phyloP scores from a whole-genome alignment of 2,329 filamentous ascomycete genomes.

The Apiospora arundinis region DNA sequence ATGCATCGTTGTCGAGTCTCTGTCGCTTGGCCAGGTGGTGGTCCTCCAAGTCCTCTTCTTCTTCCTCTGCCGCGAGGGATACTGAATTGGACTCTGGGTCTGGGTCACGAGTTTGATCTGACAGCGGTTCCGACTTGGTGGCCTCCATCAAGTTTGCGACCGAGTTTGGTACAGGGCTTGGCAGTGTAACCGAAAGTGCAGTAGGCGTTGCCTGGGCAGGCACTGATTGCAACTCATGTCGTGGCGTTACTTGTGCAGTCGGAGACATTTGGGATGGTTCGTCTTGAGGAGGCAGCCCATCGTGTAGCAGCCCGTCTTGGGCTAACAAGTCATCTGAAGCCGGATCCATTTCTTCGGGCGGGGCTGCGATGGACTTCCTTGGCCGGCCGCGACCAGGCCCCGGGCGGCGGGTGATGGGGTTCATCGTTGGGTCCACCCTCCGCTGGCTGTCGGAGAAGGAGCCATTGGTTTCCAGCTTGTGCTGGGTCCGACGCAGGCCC shows the following conservation, averaged over 20 bases:
- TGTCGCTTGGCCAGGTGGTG: conserved; percentile 41
- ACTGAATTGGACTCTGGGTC: conserved; percentile 3
- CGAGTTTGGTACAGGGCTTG: background rate
- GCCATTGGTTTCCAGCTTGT: conserved; percentile 52
- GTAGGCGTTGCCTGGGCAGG: background rate
- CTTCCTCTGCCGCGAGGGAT: conserved; percentile 26
- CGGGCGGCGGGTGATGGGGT: conserved; percentile 66
- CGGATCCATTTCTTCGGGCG: conserved; percentile 22
- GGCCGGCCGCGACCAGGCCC: conserved; percentile 63
- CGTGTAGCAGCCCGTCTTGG: background rate
- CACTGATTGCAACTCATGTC: background rate
- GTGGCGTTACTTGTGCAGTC: background rate
- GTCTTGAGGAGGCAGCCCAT: background rate
- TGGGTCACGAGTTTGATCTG: background rate
- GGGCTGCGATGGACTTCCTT: conserved; percentile 47
- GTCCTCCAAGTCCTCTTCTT: conserved; percentile 33
- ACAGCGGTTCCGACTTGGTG: background rate
- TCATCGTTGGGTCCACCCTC: conserved; percentile 57
- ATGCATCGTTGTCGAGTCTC: conserved; percentile 33
- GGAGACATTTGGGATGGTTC: background rate
- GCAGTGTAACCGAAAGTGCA: background rate
- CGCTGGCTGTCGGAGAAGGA: conserved; percentile 42
- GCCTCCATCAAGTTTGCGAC: background rate
- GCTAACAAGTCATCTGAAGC: conserved; percentile 2
- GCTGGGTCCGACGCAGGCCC: conserved; percentile 60